Evolutionary conservation across 2,329 filamentous ascomycete species (phyloP), one percentile per base, ranked within the genome.

Genomic region (Chaetomiaceae sp.): DNA sequence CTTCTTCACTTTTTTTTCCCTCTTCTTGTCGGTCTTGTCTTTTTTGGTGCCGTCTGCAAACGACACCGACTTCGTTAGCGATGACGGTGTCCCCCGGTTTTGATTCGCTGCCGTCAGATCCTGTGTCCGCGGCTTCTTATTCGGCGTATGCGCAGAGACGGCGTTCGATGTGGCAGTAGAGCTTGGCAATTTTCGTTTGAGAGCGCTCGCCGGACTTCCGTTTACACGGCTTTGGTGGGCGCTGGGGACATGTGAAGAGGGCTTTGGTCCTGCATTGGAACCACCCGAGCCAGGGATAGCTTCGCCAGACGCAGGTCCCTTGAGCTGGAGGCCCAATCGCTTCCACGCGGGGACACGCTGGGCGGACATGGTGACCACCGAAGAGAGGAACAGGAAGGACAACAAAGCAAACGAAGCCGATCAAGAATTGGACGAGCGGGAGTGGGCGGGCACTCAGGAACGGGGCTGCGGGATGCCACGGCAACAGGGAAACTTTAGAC

Each of bases 261-360:
- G 52, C 51, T 49, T 58, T 54, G 48, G 8, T 10, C 27, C 38
- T 16, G 57, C 57, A 56, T 56, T 59, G 53, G 59, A 40, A 54
- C 48, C 52, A 42, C n/a, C 43, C 46, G 63, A 46, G 34, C 62
- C 59, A 54, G 55, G 56, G 51, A 62, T 60, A 59, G 64, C 64
- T 54, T 66, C 68, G 45, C 66, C 69, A 30, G 70, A 66, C 60
- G 65, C 66, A 64, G 69, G 54, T 55, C 64, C 68, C 69, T 82
- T 82, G 69, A 82, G 79, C 73, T 81, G 81, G 66, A 82, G 76
- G 69, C 80, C 80, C 74, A 82, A 76, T 73, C 77, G 76, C 66
- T 82, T 82, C 79, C 80, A 82, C 58, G 79, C 79, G 53, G 80
- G 79, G 57, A 78, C 71, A 44, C n/a, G n/a, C n/a, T 73, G 72